phyloP scores from a whole-genome alignment of 2,329 filamentous ascomycete species.

The Colletotrichum paranaense region DNA sequence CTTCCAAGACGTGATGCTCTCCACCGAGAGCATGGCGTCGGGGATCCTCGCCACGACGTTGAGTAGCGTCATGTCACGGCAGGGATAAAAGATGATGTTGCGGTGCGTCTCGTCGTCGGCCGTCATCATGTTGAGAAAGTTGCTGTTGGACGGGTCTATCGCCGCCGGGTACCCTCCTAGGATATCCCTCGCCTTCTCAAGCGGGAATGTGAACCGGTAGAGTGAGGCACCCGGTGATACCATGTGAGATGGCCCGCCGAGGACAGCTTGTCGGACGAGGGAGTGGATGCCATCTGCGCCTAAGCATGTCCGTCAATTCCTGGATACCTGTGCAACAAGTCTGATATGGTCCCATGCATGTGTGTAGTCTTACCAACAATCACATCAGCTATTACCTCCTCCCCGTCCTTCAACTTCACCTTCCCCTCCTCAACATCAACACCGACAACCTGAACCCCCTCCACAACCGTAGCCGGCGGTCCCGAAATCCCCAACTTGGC shows the following conservation, averaged over 20 bases:
- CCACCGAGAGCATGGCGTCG: slow-evolving; percentile 1
- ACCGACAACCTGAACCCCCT: not conserved
- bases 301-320: not conserved
- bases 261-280: slow-evolving; percentile 4
- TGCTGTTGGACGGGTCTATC: slow-evolving; percentile 2
- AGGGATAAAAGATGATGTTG: slow-evolving; percentile 29
- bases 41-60: slow-evolving; percentile 20
- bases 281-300: slow-evolving; percentile 31
- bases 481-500: slow-evolving; percentile 24
- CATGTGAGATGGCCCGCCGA: slow-evolving; percentile 5
- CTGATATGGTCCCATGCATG: not conserved
- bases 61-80: slow-evolving; percentile 13
- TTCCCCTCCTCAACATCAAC: slow-evolving; percentile 18
- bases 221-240: slow-evolving; percentile 15
- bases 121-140: slow-evolving; percentile 23
- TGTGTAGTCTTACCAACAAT: slow-evolving; percentile 16
- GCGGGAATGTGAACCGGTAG: slow-evolving; percentile 21
- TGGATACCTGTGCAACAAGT: no score
- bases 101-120: slow-evolving; percentile 21
- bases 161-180: slow-evolving; percentile 10
- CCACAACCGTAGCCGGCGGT: slow-evolving; percentile 6
- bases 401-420: slow-evolving; percentile 10
- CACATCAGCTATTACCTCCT: slow-evolving; percentile 7
- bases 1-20: slow-evolving; percentile 26
- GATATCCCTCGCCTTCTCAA: slow-evolving; percentile 10